Conservation (phyloP, 768 basidiomycete genomes). For the Mycena venus region DNA sequence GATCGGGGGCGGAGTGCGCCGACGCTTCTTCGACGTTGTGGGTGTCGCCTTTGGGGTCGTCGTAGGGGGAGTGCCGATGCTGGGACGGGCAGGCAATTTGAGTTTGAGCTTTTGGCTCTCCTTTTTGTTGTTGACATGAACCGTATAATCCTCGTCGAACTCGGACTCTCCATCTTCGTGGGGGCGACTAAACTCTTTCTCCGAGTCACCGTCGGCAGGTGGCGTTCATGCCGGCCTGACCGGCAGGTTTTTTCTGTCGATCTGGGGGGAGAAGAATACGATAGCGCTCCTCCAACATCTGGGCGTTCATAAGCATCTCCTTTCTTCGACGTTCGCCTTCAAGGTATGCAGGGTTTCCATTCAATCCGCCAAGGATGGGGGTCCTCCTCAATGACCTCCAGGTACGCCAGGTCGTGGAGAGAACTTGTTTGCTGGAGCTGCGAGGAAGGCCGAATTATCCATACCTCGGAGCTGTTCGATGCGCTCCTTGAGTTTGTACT, state of each 20-base stretch:
- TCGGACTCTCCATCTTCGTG: slow-evolving; percentile 44
- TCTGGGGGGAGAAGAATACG: slow-evolving; percentile 81
- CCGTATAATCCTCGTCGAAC: slow-evolving; percentile 41
- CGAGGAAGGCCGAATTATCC: slow-evolving; percentile 78
- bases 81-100: slow-evolving; percentile 44
- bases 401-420: slow-evolving; percentile 48
- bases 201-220: slow-evolving; percentile 42
- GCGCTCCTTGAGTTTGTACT: slow-evolving; percentile 91
- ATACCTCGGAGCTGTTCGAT: slow-evolving; percentile 86
- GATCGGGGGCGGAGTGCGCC: slow-evolving; percentile 19
- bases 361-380: slow-evolving; percentile 44
- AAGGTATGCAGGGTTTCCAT: slow-evolving; percentile 52
- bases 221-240: slow-evolving; percentile 31
- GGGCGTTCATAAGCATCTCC: slow-evolving; percentile 81
- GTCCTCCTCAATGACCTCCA: slow-evolving; percentile 44
- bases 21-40: slow-evolving; percentile 41
- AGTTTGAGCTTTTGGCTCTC: slow-evolving; percentile 53
- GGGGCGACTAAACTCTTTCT: slow-evolving; percentile 23
- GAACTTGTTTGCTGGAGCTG: slow-evolving; percentile 71
- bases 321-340: slow-evolving; percentile 83
- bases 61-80: slow-evolving; percentile 37
- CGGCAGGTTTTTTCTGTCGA: slow-evolving; percentile 52
- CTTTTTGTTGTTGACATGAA: slow-evolving; percentile 42
- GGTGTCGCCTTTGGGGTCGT: slow-evolving; percentile 38
- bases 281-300: slow-evolving; percentile 78